Evolutionary conservation across 2,329 filamentous ascomycete species (phyloP).

Genomic region (Paramyrothecium sp.): DNA sequence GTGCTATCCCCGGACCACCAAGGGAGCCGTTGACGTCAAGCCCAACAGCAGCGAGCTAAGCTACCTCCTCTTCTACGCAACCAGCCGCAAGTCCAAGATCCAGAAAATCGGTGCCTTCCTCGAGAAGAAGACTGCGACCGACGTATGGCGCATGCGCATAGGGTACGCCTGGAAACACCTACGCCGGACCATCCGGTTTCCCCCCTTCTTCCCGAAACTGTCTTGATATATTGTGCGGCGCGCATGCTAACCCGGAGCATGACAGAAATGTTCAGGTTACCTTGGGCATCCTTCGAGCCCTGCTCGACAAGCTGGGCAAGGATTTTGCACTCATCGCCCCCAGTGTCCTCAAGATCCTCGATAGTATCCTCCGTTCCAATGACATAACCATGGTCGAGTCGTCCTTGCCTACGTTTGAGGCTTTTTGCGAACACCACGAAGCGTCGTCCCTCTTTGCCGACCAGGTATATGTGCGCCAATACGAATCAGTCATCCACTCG

Average conservation of each 20-base stretch:
- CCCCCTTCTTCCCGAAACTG: neutral
- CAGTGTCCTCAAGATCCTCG: constrained; percentile 81
- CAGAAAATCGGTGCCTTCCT: constrained; percentile 94
- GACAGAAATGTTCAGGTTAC: constrained; percentile 88
- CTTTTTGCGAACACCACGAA: constrained; percentile 87
- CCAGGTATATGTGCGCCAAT: constrained; percentile 77
- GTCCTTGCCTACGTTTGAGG: constrained; percentile 80
- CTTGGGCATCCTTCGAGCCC: constrained; percentile 83
- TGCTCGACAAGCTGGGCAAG: constrained; percentile 90
- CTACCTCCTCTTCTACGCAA: constrained; percentile 95
- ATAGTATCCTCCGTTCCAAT: constrained; percentile 77
- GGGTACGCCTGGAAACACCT: constrained; percentile 54
- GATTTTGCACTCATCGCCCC: constrained; percentile 86
- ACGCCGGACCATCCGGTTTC: neutral
- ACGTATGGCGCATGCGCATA: constrained; percentile 85
- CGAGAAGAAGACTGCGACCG: constrained; percentile 88
- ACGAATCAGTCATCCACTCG: constrained; percentile 74
- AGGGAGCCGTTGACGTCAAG: constrained; percentile 88
- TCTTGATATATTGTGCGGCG: neutral
- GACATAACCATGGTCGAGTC: constrained; percentile 94
- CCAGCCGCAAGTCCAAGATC: constrained; percentile 89
- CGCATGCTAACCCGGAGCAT: constrained; percentile 3
- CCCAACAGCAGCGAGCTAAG: constrained; percentile 96
- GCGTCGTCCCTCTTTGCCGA: constrained; percentile 82
- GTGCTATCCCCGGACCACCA: constrained; percentile 91